Evolutionary conservation across 129 eudicot species (phyloP).

Genomic region (Artemisia argyi): DNA sequence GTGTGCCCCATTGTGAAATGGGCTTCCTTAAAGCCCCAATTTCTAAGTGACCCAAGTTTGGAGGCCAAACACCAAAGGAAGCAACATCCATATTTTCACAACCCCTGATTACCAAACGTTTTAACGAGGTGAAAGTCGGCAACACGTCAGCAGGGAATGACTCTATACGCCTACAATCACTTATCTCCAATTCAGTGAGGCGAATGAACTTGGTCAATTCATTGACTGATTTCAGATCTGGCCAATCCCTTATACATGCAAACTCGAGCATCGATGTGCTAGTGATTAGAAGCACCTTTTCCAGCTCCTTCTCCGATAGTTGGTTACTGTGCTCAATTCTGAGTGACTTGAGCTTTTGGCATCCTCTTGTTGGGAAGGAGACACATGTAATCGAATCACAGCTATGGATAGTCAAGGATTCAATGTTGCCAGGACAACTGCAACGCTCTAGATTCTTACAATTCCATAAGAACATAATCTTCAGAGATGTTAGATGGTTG

Average conservation of each 20-base stretch:
- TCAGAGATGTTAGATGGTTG: conserved; percentile 16
- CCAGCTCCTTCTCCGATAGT: neutral
- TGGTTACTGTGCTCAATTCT: neutral
- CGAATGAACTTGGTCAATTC: neutral
- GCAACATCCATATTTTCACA: neutral
- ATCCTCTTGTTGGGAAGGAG: conserved; percentile 9
- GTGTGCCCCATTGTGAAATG: neutral
- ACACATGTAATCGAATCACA: neutral
- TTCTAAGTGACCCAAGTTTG: neutral
- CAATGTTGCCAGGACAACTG: neutral
- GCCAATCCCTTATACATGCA: neutral
- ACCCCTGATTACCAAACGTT: neutral
- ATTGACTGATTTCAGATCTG: neutral
- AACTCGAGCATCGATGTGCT: neutral
- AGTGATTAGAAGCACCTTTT: neutral
- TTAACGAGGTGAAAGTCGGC: neutral
- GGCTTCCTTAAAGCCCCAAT: neutral
- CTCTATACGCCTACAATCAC: neutral
- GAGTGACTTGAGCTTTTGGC: conserved; percentile 2
- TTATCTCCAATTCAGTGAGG: neutral
- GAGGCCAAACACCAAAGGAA: neutral
- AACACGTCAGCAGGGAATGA: neutral
- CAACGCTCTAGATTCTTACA: conserved; percentile 5
- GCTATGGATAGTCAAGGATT: neutral
- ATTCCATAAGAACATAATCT: neutral